These are phyloP conservation scores for Zelopaecilomyces penicillatus DNA, from an alignment of 2,329 filamentous ascomycete species.

Conservation along the genomic window DNA sequence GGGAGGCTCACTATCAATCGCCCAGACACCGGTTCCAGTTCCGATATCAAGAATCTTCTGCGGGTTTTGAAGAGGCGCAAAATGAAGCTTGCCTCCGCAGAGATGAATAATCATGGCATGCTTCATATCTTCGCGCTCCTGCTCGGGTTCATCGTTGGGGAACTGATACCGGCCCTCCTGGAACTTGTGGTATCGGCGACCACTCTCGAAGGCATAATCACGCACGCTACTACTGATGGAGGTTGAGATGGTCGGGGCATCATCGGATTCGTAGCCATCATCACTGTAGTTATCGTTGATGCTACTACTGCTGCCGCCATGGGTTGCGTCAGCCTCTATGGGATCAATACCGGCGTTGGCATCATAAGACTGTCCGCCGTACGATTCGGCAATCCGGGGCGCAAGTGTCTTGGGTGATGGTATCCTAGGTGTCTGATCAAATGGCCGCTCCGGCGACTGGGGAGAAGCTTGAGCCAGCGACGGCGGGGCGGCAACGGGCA, in stretches of 20 bases:
- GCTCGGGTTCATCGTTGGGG: conserved; percentile 36
- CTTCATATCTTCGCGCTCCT: conserved; percentile 35
- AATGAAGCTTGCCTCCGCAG: conserved; percentile 29
- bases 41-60: conserved; percentile 35
- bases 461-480: too few species aligned
- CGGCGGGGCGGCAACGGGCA: too few species aligned
- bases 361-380: too few species aligned
- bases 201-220: conserved; percentile 34
- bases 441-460: too few species aligned
- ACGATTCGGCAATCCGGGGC: too few species aligned
- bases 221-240: conserved; percentile 23
- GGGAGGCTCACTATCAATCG: conserved; percentile 30
- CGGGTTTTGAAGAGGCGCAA: conserved; percentile 30
- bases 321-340: too few species aligned
- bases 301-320: too few species aligned
- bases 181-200: conserved; percentile 33
- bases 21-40: conserved; percentile 31
- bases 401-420: too few species aligned
- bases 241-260: conserved; percentile 9
- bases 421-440: too few species aligned
- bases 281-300: conserved; percentile 3
- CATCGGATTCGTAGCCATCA: conserved; percentile 7
- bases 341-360: too few species aligned
- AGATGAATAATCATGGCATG: conserved; percentile 30
- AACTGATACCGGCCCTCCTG: conserved; percentile 30